Percentiles rank a stretch among this genome's conserved stretches.
Evolutionary conservation across 1,139 yeast genomes (phyloP).

Genomic region (Sugiyamaella pinicola): DNA sequence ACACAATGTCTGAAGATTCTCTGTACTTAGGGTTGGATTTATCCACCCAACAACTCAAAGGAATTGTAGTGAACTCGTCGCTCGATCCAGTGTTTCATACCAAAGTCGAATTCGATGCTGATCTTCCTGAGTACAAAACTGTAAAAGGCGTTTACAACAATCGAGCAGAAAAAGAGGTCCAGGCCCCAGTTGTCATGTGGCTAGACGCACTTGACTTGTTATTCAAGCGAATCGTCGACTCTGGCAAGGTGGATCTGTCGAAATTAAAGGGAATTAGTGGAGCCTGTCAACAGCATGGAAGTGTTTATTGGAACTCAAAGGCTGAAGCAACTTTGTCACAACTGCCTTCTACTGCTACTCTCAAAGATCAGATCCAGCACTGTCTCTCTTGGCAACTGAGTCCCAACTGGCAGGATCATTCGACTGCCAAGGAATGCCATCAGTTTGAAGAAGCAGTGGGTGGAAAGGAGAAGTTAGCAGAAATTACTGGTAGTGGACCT

Average conservation of each 20-base stretch:
- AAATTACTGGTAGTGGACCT: slow-evolving; percentile 80
- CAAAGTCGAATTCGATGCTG: slow-evolving; percentile 71
- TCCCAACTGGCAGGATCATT: slow-evolving; percentile 96
- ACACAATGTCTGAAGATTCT: neutral
- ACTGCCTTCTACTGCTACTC: slow-evolving; percentile 21
- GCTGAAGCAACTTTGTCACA: slow-evolving; percentile 48
- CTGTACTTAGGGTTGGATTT: slow-evolving; percentile 66
- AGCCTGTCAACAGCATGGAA: slow-evolving; percentile 92
- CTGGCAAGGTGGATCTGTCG: slow-evolving; percentile 57
- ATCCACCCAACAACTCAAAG: slow-evolving; percentile 87
- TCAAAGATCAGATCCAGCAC: slow-evolving; percentile 29
- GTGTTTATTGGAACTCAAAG: slow-evolving; percentile 70
- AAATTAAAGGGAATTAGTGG: slow-evolving; percentile 75
- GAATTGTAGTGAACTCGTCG: slow-evolving; percentile 61
- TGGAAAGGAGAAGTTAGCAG: slow-evolving; percentile 65
- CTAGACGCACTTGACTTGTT: slow-evolving; percentile 75
- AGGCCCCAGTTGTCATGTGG: slow-evolving; percentile 91
- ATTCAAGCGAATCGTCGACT: slow-evolving; percentile 54
- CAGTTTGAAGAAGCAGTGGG: slow-evolving; percentile 64
- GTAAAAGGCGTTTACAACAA: slow-evolving; percentile 68
- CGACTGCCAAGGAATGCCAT: slow-evolving; percentile 69
- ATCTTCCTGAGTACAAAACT: slow-evolving; percentile 60
- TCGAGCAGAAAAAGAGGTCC: slow-evolving; percentile 41
- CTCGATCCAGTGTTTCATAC: slow-evolving; percentile 59
- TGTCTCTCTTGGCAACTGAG: slow-evolving; percentile 68